These are phyloP conservation scores for Saccharomyces hybrid DNA, from an alignment of 1,139 yeast genomes.

Conservation along the genomic window DNA sequence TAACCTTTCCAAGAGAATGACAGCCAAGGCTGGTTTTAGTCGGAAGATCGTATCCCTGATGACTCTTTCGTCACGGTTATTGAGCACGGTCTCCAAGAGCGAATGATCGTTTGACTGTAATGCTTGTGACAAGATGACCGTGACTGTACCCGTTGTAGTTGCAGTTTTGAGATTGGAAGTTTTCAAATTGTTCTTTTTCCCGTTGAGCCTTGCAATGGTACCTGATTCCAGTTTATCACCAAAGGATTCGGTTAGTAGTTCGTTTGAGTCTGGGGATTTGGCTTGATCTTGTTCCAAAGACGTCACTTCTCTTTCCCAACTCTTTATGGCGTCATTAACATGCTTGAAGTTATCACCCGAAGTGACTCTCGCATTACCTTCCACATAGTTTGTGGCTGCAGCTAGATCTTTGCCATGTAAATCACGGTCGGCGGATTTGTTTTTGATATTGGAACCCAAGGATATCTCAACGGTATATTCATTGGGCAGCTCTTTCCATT, in stretches of 20 bases:
- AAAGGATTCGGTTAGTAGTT: slow-evolving; percentile 40
- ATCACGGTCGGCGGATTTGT: slow-evolving; percentile 33
- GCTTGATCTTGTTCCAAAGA: slow-evolving; percentile 8
- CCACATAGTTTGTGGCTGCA: slow-evolving; percentile 61
- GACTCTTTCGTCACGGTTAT: slow-evolving; percentile 63
- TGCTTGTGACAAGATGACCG: slow-evolving; percentile 63
- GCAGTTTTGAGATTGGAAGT: slow-evolving; percentile 7
- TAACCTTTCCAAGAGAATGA: slow-evolving; percentile 65
- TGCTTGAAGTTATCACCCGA: slow-evolving; percentile 59
- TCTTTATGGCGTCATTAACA: slow-evolving; percentile 36
- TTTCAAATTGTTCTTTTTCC: slow-evolving; percentile 11
- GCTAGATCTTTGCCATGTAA: slow-evolving; percentile 62
- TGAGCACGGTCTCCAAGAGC: slow-evolving; percentile 70
- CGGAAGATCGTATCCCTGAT: slow-evolving; percentile 66
- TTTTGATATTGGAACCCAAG: slow-evolving; percentile 30
- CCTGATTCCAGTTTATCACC: slow-evolving; percentile 46
- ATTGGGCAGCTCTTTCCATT: slow-evolving; percentile 42
- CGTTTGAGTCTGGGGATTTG: slow-evolving; percentile 11
- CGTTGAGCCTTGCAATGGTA: slow-evolving; percentile 9
- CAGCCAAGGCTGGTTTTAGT: slow-evolving; percentile 66
- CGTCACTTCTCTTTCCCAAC: slow-evolving; percentile 38
- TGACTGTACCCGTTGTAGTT: slow-evolving; percentile 52
- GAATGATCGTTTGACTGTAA: slow-evolving; percentile 65
- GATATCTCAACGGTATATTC: slow-evolving; percentile 26
- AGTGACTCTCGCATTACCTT: slow-evolving; percentile 56